phyloP scores from a whole-genome alignment of 768 basidiomycete genomes.

The Chalciporus sphaerocephalus region DNA sequence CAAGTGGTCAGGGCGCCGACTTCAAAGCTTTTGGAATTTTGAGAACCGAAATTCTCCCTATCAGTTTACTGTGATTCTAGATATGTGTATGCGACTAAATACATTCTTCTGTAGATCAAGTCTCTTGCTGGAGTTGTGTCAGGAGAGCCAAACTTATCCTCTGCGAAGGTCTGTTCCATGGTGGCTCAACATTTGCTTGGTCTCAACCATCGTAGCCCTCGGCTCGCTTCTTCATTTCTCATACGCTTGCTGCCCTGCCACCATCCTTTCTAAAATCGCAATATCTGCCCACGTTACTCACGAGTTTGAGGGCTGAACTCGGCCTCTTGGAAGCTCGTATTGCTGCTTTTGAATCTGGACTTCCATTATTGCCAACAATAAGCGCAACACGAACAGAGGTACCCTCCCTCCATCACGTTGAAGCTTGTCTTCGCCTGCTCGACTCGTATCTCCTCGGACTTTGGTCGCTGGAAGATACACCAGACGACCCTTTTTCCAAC shows the following conservation, averaged over 20 bases:
- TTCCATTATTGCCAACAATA: slow-evolving; percentile 35
- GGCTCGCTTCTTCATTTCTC: slow-evolving; percentile 49
- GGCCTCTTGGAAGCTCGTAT: slow-evolving; percentile 37
- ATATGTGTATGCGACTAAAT: slow-evolving; percentile 6
- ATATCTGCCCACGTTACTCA: slow-evolving; percentile 30
- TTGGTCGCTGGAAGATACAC: slow-evolving; percentile 36
- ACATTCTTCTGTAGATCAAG: slow-evolving; percentile 30
- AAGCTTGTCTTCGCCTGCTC: slow-evolving; percentile 54
- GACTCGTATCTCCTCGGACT: slow-evolving; percentile 60
- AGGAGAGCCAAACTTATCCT: slow-evolving; percentile 32
- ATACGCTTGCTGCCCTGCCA: slow-evolving; percentile 46
- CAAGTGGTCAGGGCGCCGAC: slow-evolving; percentile 35
- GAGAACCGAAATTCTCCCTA: slow-evolving; percentile 54
- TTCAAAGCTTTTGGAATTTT: slow-evolving; percentile 50
- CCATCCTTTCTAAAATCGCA: slow-evolving; percentile 37
- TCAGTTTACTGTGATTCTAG: slow-evolving; percentile 31
- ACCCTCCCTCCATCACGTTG: slow-evolving; percentile 44
- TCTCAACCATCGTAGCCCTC: slow-evolving; percentile 40
- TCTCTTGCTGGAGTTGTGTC: slow-evolving; percentile 34
- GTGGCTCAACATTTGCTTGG: not conserved
- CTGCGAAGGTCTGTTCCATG: slow-evolving; percentile 15
- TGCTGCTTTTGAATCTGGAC: slow-evolving; percentile 37
- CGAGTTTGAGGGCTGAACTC: slow-evolving; percentile 36
- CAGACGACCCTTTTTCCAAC: slow-evolving; percentile 12
- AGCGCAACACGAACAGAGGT: slow-evolving; percentile 14